A percentile compares a stretch with the other conserved stretches of the same genome.
phyloP scores from a whole-genome alignment of 2,329 filamentous ascomycete species.

The Paraphaeosphaeria minitans region DNA sequence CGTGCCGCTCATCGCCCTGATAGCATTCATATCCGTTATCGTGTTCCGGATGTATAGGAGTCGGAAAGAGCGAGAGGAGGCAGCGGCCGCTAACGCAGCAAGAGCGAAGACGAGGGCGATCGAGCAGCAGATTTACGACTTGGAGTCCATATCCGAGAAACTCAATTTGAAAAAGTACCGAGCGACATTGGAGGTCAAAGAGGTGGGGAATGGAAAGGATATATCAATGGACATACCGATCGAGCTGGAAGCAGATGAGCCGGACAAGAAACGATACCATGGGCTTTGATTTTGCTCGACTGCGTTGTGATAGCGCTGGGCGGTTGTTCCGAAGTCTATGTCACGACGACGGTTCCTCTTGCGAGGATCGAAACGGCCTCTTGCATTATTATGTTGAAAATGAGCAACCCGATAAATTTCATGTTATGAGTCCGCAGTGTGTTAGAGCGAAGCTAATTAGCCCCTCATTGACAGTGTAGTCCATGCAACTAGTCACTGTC shows the following conservation, averaged over 20 bases:
- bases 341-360: background rate
- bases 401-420: background rate
- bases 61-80: constrained; percentile 9
- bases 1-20: background rate
- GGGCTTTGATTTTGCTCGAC: background rate
- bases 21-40: background rate
- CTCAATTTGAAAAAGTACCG: background rate
- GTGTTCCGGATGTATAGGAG: constrained; percentile 8
- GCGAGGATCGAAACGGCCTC: background rate
- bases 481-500: background rate
- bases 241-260: constrained; percentile 5
- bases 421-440: background rate
- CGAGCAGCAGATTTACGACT: constrained; percentile 1
- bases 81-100: background rate
- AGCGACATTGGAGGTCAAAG: background rate
- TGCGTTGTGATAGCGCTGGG: background rate
- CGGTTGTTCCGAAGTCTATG: background rate
- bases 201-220: background rate
- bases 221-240: constrained; percentile 3
- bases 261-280: background rate
- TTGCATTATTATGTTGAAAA: background rate
- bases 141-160: background rate
- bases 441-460: background rate
- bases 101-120: constrained; percentile 4
- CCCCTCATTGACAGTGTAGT: background rate